A percentile compares a stretch with the other conserved stretches of the same genome.
These are phyloP conservation scores for Cytidiella melzeri DNA, from an alignment of 768 basidiomycete species.

Conservation along the genomic window DNA sequence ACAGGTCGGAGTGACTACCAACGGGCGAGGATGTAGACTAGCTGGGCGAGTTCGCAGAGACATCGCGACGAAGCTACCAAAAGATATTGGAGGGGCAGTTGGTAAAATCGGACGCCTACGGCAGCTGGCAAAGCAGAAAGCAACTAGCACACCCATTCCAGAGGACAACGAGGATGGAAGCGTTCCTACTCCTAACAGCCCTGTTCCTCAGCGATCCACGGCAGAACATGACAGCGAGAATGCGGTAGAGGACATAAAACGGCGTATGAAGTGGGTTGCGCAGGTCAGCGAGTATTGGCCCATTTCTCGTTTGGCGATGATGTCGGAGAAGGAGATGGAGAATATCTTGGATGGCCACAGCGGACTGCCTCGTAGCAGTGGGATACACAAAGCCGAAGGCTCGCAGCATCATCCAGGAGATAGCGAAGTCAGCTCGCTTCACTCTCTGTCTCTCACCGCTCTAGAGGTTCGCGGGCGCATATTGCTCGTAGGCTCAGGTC, in stretches of 20 bases:
- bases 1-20: constrained; percentile 84
- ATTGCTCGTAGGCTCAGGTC: constrained; percentile 88
- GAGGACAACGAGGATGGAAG: constrained; percentile 50
- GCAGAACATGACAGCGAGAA: constrained; percentile 34
- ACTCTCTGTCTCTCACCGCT: constrained; percentile 18
- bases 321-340: constrained; percentile 65
- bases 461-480: constrained; percentile 56
- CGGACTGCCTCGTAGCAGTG: constrained; percentile 7
- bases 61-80: constrained; percentile 68
- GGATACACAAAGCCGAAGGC: constrained; percentile 17
- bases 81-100: constrained; percentile 69
- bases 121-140: constrained; percentile 37
- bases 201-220: constrained; percentile 45
- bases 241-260: constrained; percentile 31
- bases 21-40: constrained; percentile 86
- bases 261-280: constrained; percentile 88
- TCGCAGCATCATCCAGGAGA: constrained; percentile 29
- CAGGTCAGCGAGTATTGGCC: constrained; percentile 98
- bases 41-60: constrained; percentile 76
- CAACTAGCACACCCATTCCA: constrained; percentile 10
- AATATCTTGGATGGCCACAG: constrained; percentile 44
- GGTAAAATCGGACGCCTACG: constrained; percentile 68
- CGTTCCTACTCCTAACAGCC: constrained; percentile 59
- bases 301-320: constrained; percentile 61
- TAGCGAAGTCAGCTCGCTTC: constrained; percentile 14